phyloP scores from a whole-genome alignment of 306 rosid species.

The Cicer cuneatum region DNA sequence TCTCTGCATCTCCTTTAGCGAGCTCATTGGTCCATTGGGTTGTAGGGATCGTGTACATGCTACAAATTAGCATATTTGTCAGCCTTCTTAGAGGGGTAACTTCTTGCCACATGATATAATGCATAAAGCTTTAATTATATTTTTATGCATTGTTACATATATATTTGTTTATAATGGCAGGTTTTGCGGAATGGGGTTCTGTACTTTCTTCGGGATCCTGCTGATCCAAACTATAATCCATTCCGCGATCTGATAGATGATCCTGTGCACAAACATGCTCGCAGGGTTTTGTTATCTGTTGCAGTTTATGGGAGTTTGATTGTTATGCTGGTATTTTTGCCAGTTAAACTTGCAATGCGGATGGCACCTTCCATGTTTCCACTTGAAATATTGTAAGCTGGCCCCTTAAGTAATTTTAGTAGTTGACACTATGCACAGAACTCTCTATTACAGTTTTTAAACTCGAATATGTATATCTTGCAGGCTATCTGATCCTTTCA shows the following conservation, averaged over 20 bases:
- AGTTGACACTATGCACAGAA: constrained; percentile 9
- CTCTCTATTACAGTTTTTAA: constrained; percentile 37
- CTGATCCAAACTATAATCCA: constrained; percentile 98
- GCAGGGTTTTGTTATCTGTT: constrained; percentile 92
- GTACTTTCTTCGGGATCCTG: constrained; percentile 97
- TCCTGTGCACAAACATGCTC: constrained; percentile 99
- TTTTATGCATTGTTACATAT: constrained; percentile 19
- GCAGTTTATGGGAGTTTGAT: constrained; percentile 98
- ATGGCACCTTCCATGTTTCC: constrained; percentile 92
- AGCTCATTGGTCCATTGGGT: constrained; percentile 99
- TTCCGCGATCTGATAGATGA: constrained; percentile 98
- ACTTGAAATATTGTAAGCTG: constrained; percentile 90
- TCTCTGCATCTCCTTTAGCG: constrained; percentile 92
- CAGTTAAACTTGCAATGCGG: constrained; percentile 96
- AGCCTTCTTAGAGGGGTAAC: constrained; percentile 99
- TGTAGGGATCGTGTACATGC: constrained; percentile 97
- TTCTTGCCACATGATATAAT: constrained; percentile 30
- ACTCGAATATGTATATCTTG: constrained; percentile 38
- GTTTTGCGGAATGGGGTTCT: constrained; percentile 96
- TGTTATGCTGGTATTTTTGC: constrained; percentile 97
- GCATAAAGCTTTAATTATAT: constrained; percentile 22
- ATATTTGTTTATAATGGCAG: constrained; percentile 53
- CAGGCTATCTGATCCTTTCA: constrained; percentile 99
- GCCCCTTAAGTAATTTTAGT: constrained; percentile 29
- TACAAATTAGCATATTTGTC: constrained; percentile 97